Base-by-base conservation (phyloP, 139 green algal genomes). In the Prasinococcaceae sp. region DNA sequence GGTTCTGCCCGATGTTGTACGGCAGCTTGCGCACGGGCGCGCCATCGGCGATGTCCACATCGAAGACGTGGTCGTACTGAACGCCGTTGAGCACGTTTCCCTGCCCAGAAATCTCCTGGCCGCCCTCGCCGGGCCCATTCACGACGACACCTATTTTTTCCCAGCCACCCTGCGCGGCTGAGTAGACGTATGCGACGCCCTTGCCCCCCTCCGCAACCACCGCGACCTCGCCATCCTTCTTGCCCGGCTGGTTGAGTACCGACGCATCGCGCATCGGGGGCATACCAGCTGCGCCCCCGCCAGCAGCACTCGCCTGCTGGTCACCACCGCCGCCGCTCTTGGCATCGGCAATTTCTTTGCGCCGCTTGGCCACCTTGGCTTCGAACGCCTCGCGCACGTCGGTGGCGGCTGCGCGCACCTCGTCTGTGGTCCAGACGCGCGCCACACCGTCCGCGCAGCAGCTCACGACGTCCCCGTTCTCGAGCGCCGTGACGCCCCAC, bases 21-120 rank as follows among this genome's bases (percentile, higher is more conserved):
- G 72, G 56, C 53, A 93, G 74, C 65, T 81, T 81, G 66, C 87
- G 86, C 35, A 72, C 54, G 3, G 76, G 64, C n/a, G 65, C 57
- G 19, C 74, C 75, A 35, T 93, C 88, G 5, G 63, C 68, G 5
- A 90, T 64, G 40, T 95, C 88, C 27, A 97, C 89, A 53, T 97
- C 89, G 73, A 97, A 95, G 37, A 97, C 84, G 43, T 32, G 28
- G 43, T 50, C 43, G 10, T 50, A 50, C 43, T 50, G 43, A 19
- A 32, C 26, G 23, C 43, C 43, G 22, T 50, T 27, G 20, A 30
- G 26, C 43, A 50, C 28, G 20, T 50, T 50, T 28, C 10, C 50
- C 49, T 22, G 36, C 30, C 33, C 49, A 44, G 5, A 30, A 43
- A 50, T 28, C 14, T 44, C 23, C 10, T 50, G 39, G 42, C 37